Base-by-base conservation (phyloP, 139 green algal species). In the Coelastrella sp. region DNA sequence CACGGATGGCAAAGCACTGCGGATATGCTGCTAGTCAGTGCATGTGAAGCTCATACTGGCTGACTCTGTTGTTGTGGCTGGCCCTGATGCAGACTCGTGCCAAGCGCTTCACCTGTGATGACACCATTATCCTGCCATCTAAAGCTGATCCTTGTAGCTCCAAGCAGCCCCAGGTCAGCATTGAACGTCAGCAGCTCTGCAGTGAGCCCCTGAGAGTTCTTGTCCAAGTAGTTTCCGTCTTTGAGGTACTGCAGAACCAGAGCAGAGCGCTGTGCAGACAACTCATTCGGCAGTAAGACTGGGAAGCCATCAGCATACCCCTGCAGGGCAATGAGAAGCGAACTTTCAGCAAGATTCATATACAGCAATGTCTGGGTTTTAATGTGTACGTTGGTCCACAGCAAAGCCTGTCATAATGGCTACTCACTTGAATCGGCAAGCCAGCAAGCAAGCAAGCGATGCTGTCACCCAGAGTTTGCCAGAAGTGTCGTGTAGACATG, bases 181-280 rank as follows among this genome's bases (percentile, higher is more conserved):
- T 57, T 83, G 53, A 82, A 83, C 1, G 64, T 48, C 9, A 89
- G 85, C 67, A 89, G 57, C 76, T 82, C 66, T 21, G 53, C 68
- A 17, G 40, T 74, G 4, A 89, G 77, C 35, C 27, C 2, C 6
- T 41, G 40, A 21, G 67, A 83, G 9, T 63, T 9, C 50, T 21
- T 53, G 83, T 90, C 87, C 43, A 90, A 82, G 82, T 88, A 90
- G 68, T 90, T 90, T 23, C 77, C 82, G 27, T 90, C 87, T 25
- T 50, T 5, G 48, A 90, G 77, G 62, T 85, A 86, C n/a, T 69
- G 77, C 60, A 85, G 8, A 53, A 81, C 45, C 82, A 13, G 63
- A 87, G 35, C 35, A 48, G 37, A 13, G 17, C 48, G n/a, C 15
- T 30, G 23, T 32, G n/a, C 17, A 5, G 68, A 37, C 68, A 90